Evolutionary conservation across 331 rosid genomes (phyloP), one percentile per base, ranked within the genome.

Genomic region (Acacia pycnantha): DNA sequence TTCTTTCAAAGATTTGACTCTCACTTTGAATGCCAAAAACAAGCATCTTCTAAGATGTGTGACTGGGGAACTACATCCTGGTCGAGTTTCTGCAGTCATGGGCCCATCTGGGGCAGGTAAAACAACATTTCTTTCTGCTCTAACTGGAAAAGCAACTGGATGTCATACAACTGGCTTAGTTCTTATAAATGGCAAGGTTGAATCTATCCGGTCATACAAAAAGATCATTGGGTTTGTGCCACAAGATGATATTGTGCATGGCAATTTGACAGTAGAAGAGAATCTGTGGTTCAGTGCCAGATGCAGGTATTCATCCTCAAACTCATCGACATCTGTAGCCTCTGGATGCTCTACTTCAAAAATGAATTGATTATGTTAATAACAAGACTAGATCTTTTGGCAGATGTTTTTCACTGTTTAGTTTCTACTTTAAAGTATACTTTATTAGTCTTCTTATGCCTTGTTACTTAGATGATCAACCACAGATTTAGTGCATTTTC

Each of bases 101-200:
- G 98, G 99, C 12, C 99, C 99, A 67, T 96, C 99, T 31, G 99
- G 99, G 69, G 99, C 99, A 67, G 98, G 99, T 22, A 96, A 96
- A 87, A 96, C 99, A 86, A 96, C 99, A 62, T 96, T 96, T 87
- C 98, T 96, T 62, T 92, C 97, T 48, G 97, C 99, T 83, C 89
- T 96, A 87, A 92, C 91, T 56, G 99, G 98, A 73, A 96, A 92
- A 91, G 92, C 94, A 79, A 85, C 88, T 27, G 99, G 97, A 29
- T 92, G 97, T 81, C 89, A 86, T 75, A 90, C 89, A 82, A 81
- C 86, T 81, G 99, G 99, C 24, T 90, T 85, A 90, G 94, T 96
- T 88, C 94, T 90, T 75, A 84, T 94, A 66, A 96, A 94, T 82
- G 99, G 98, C 79, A 79, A 92, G 83, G 86, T 62, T 78, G 97